These are phyloP conservation scores for Phytopythium delawarense DNA, from an alignment of 352 stramenopile genomes.

Conservation along the genomic window DNA sequence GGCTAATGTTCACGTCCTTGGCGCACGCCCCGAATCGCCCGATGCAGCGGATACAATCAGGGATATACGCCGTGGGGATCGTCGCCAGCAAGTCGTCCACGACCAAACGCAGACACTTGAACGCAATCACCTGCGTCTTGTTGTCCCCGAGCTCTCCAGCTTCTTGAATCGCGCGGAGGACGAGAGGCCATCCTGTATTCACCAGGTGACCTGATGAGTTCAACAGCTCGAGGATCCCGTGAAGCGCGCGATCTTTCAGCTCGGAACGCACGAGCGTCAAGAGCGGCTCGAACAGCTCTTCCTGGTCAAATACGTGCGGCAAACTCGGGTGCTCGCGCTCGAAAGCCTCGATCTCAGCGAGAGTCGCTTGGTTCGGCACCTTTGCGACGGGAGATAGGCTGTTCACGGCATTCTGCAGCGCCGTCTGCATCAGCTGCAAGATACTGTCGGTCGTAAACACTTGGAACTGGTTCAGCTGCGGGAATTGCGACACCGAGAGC, in stretches of 20 bases:
- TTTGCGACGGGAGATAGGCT: slow-evolving; percentile 48
- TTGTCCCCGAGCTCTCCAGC: slow-evolving; percentile 57
- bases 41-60: slow-evolving; percentile 90
- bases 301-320: slow-evolving; percentile 61
- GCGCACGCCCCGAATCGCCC: slow-evolving; percentile 90
- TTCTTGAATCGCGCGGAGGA: slow-evolving; percentile 64
- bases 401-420: slow-evolving; percentile 58
- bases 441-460: slow-evolving; percentile 74
- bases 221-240: slow-evolving; percentile 71
- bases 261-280: slow-evolving; percentile 59
- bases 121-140: slow-evolving; percentile 85
- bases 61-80: slow-evolving; percentile 65
- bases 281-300: slow-evolving; percentile 63
- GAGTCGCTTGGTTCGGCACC: slow-evolving; percentile 30
- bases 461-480: slow-evolving; percentile 68
- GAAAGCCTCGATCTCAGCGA: slow-evolving; percentile 45
- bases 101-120: slow-evolving; percentile 96
- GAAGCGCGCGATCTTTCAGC: slow-evolving; percentile 70
- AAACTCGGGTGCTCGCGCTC: slow-evolving; percentile 19
- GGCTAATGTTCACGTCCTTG: slow-evolving; percentile 97
- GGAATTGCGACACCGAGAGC: slow-evolving; percentile 37
- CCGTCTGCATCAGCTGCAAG: slow-evolving; percentile 75
- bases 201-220: slow-evolving; percentile 76
- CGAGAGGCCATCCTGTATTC: slow-evolving; percentile 58
- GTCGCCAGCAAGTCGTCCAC: slow-evolving; percentile 95